phyloP scores from a whole-genome alignment of 768 basidiomycete species.

The Leucocoprinus sp. region DNA sequence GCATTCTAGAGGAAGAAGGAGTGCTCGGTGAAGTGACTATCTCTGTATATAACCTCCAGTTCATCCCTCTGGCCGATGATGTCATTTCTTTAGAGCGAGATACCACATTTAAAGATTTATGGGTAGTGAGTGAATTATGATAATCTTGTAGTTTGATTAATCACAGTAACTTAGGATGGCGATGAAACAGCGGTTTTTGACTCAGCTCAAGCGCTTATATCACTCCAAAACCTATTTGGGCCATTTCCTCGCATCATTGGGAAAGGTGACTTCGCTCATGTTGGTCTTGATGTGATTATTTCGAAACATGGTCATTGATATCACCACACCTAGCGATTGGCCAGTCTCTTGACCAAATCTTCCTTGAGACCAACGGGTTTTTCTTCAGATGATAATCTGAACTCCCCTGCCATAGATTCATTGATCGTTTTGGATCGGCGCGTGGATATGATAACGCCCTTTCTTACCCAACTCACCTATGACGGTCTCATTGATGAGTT shows the following conservation, averaged over 20 bases:
- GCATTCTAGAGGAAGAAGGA: constrained; percentile 92
- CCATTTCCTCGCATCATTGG: constrained; percentile 85
- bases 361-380: constrained; percentile 30
- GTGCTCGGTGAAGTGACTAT: constrained; percentile 92
- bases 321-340: constrained; percentile 52
- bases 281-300: constrained; percentile 22
- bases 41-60: constrained; percentile 82
- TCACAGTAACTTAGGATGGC: constrained; percentile 55
- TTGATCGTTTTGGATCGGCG: constrained; percentile 85
- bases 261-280: constrained; percentile 85
- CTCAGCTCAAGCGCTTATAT: constrained; percentile 78
- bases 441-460: constrained; percentile 91
- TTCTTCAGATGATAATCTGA: constrained; percentile 31
- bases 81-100: constrained; percentile 87
- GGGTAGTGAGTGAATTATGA: constrained; percentile 59
- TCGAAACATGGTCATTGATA: background rate
- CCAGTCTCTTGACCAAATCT: constrained; percentile 47
- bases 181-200: constrained; percentile 89
- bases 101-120: constrained; percentile 79
- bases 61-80: constrained; percentile 91
- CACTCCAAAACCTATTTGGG: constrained; percentile 81
- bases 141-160: constrained; percentile 8
- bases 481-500: constrained; percentile 94
- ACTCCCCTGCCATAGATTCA: constrained; percentile 67
- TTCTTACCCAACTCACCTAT: constrained; percentile 93